Evolutionary conservation across 2,329 filamentous ascomycete genomes (phyloP), one percentile per base, ranked within the genome.

Genomic region (Fusarium xyrophilum): DNA sequence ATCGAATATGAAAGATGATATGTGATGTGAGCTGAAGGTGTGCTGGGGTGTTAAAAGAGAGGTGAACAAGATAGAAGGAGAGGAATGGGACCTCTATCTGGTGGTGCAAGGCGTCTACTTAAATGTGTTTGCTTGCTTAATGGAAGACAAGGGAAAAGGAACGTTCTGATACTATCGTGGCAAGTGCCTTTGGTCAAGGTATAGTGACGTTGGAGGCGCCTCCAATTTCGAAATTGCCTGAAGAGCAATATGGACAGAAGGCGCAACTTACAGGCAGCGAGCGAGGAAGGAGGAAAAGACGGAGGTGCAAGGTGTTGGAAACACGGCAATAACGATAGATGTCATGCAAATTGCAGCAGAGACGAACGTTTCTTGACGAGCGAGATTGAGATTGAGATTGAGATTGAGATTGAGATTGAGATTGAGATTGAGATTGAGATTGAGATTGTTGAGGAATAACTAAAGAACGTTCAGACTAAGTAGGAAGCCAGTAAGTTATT

Each of bases 191-290:
- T 28, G 32, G 47, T 32, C 17, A 23, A 21, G 32, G 51, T 39
- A 40, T 21, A 53, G 63, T 69, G 66, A 54, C 58, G 67, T 67
- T 69, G 28, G 66, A 59, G 67, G 58, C 65, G 61, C 40, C 21
- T 35, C 21, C 38, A 54, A 33, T 47, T 35, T 53, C 47, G 42
- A 55, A 44, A 23, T 36, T 42, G 33, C 19, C 35, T 28, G 33
- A 21, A 15, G n/a, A 38, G 35, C 30, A 44, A 30, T 28, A 27
- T 14, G 17, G 42, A 35, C 19, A 19, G 38, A 42, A 63, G 44
- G 58, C 42, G 38, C 63, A 50, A 58, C 42, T 38, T 54, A 54
- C 56, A 59, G 54, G 47, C 17, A 54, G 38, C 27, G 32, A 39
- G 17, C 30, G 27, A 38, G 43, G 44, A 23, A 54, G 27, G 42